Base-by-base conservation (phyloP, 2,329 filamentous ascomycete species). In the Hypoxylon sp. region DNA sequence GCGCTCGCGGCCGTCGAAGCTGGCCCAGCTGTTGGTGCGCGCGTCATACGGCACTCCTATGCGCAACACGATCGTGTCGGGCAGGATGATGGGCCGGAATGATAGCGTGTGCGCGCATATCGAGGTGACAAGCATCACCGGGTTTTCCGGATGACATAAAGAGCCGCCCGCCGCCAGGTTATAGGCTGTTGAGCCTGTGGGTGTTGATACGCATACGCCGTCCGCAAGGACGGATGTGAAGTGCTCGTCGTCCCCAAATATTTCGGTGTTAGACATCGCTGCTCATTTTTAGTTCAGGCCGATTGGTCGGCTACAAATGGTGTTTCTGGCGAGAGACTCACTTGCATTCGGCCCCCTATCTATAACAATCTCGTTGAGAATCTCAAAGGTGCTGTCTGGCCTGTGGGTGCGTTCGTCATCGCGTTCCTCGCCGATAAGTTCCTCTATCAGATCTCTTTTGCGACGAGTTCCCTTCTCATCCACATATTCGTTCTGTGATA, bases 101-200 rank as follows among this genome's bases (percentile, higher is more conserved):
- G 93, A 97, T 2, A 98, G 86, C 0, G 95, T 98, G 80, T 98
- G 95, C 1, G 96, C 93, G 78, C 94, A 98, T 62, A 98, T 97
- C 54, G 95, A 92, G 0, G 94, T 97, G 5, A 98, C 89, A 1
- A 98, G 89, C 81, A 98, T 97, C 52, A 98, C 94, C 0, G 95
- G 96, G 78, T 98, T 98, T 74, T 98, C 96, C 0, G 95, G 95
- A 78, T 98, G 95, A 76, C 94, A 98, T 24, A 98, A 87, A 2
- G 94, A 97, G 19, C 95, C 95, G n/a, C 96, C 96, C 0, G 95
- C 94, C 0, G 94, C 95, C 19, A 98, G 90, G 77, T 97, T 98
- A 82, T 98, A 98, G 17, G 95, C 95, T 13, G 95, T 98, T 5
- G 92, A 96, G 13, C 95, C 96, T 0, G 96, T 98, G 0, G 95